Evolutionary conservation across 768 basidiomycete genomes (phyloP).

Genomic region (Symmetrospora coprosmae): DNA sequence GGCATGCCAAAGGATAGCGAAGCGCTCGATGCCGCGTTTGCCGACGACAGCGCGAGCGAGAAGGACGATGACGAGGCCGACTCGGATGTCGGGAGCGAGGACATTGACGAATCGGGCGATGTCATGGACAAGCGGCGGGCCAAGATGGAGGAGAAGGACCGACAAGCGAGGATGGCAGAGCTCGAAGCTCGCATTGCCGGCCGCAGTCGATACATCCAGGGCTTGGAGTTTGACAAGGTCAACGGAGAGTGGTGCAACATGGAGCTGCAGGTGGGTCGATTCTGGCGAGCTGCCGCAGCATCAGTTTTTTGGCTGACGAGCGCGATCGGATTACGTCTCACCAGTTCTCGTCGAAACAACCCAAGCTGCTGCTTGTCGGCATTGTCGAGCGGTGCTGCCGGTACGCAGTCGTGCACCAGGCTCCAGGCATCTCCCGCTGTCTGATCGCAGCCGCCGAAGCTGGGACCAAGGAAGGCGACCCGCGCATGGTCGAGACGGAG

Average conservation of each 20-base stretch:
- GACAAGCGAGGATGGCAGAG: constrained; percentile 24
- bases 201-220: constrained; percentile 56
- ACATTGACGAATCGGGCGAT: constrained; percentile 33
- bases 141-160: constrained; percentile 21
- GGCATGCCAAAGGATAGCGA: constrained; percentile 39
- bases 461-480: constrained; percentile 42
- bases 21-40: constrained; percentile 51
- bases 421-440: constrained; percentile 73
- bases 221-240: constrained; percentile 36
- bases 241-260: constrained; percentile 50
- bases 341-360: constrained; percentile 77
- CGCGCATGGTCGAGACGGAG: constrained; percentile 53
- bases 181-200: constrained; percentile 38
- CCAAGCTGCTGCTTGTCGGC: constrained; percentile 84
- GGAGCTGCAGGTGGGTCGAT: constrained; percentile 58
- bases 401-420: constrained; percentile 72
- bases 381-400: constrained; percentile 77
- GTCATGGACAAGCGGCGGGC: constrained; percentile 36
- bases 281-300: too few relatives aligned
- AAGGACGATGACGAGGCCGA: constrained; percentile 32
- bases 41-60: constrained; percentile 40
- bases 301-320: constrained; percentile 2
- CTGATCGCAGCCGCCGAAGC: constrained; percentile 55
- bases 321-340: not conserved
- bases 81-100: constrained; percentile 36